These are phyloP conservation scores for Talaromyces wortmannii DNA, from an alignment of 495 filamentous ascomycete species.

Conservation along the genomic window DNA sequence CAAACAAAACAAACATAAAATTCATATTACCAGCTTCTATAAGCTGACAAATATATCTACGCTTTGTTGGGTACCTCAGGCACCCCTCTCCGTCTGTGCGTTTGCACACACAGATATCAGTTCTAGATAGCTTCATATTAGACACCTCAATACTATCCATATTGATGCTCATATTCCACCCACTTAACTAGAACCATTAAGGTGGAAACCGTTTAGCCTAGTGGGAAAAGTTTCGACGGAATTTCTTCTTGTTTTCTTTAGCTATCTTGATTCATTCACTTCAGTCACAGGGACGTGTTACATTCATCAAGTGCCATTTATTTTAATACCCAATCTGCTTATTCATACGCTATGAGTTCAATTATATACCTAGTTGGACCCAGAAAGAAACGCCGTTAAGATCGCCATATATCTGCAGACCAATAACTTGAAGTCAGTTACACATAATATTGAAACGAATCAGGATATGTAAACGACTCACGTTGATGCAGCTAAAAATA, in stretches of 20 bases:
- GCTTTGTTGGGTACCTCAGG: neutral
- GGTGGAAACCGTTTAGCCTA: neutral
- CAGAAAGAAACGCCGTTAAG: neutral
- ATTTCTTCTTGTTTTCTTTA: neutral
- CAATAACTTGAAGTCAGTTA: neutral
- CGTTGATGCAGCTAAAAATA: slow-evolving; percentile 25
- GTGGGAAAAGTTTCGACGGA: neutral
- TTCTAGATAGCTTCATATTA: no score
- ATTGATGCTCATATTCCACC: no score
- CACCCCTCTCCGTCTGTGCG: no score
- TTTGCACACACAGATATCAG: no score
- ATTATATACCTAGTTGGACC: neutral
- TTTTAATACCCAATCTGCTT: neutral
- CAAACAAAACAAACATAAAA: no score
- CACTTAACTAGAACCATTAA: no score
- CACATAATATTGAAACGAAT: neutral
- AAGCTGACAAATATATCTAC: neutral
- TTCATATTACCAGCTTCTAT: neutral
- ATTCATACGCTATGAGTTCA: neutral
- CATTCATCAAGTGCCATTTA: neutral
- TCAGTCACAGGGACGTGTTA: no score
- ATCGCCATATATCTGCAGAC: neutral
- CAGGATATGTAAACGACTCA: slow-evolving; percentile 8
- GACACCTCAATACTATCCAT: no score
- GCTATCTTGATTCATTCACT: no score